A percentile compares a stretch with the other conserved stretches of the same genome.
Evolutionary conservation across 495 filamentous ascomycete species (phyloP).

Genomic region (Podospora pseudoanserina): DNA sequence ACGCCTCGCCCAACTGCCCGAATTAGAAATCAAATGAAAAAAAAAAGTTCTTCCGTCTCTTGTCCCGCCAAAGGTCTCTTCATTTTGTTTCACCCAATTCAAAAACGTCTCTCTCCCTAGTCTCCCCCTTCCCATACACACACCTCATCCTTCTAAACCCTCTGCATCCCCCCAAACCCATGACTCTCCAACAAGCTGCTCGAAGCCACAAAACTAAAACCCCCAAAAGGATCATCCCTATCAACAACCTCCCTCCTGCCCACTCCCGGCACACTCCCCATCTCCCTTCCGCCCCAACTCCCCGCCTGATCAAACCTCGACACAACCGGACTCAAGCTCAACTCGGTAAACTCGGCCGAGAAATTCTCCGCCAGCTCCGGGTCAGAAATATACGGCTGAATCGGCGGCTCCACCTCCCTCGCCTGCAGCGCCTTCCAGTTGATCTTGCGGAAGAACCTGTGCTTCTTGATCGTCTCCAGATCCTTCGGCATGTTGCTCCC

Average conservation of each 20-base stretch:
- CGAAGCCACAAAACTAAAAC: constrained; percentile 93
- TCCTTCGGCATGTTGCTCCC: constrained; percentile 88
- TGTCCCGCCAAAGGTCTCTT: background rate
- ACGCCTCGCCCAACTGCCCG: background rate
- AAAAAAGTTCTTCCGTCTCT: background rate
- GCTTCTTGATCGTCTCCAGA: constrained; percentile 77
- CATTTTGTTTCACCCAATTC: background rate
- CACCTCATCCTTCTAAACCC: background rate
- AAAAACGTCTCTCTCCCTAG: background rate
- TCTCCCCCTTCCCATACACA: too few relatives aligned
- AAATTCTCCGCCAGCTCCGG: constrained; percentile 97
- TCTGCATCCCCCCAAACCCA: constrained; percentile 14
- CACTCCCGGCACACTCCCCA: constrained; percentile 24
- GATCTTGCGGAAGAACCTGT: constrained; percentile 94
- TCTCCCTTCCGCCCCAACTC: constrained; percentile 22
- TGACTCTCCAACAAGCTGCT: constrained; percentile 72
- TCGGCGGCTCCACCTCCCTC: constrained; percentile 78
- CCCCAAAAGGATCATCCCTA: constrained; percentile 78
- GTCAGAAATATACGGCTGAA: constrained; percentile 87
- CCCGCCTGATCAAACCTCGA: constrained; percentile 37
- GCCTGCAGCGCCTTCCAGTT: constrained; percentile 81
- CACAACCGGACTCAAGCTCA: constrained; percentile 72
- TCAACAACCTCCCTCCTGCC: constrained; percentile 31
- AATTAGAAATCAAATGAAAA: background rate
- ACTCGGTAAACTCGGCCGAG: constrained; percentile 75